Evolutionary conservation across 495 filamentous ascomycete species (phyloP), one percentile per base, ranked within the genome.

Genomic region (Cladorrhinum samala): DNA sequence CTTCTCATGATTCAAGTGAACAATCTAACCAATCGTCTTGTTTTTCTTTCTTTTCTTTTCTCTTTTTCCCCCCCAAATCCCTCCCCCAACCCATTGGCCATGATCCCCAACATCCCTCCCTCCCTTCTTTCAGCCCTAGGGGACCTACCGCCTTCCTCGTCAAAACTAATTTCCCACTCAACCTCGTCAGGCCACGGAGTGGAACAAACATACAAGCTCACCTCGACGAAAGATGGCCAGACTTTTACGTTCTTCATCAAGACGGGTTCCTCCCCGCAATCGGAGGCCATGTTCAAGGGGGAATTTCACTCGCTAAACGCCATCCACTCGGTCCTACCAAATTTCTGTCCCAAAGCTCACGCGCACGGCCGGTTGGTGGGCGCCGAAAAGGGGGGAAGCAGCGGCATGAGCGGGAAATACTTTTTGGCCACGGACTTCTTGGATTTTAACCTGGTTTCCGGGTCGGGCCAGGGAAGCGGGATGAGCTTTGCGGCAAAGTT

Each of bases 401-500:
- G n/a, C n/a, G n/a, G n/a, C 16, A 25, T 16, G 16, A n/a, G 23
- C 1, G 63, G 63, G 16, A 79, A 69, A 21, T 83, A 72, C 56
- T 95, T 89, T 62, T 81, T 97, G 11, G 83, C 77, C 0, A 95
- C 89, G 0, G 87, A 91, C 56, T 97, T 89, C 67, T 75, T 97
- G 0, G 78, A 89, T 40, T 76, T 94, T 0, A 58, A 71, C 0
- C n/a, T n/a, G n/a, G 64, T 68, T 23, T 66, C 68, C 14, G 62
- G 56, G 21, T 54, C 69, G 16, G 53, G n/a, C n/a, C n/a, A 61
- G 1, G 64, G 70, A 0, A 72, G 71, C 2, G 62, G 78, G 21
- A 50, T 77, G 45, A 79, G 82, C 0, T 69, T 97, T 1, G 89
- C 89, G 0, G 64, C 77, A 38, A 86, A 94, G 59, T 74, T 97